These are phyloP conservation scores for Penicillium chermesinum DNA, from an alignment of 495 filamentous ascomycete species.

Conservation along the genomic window DNA sequence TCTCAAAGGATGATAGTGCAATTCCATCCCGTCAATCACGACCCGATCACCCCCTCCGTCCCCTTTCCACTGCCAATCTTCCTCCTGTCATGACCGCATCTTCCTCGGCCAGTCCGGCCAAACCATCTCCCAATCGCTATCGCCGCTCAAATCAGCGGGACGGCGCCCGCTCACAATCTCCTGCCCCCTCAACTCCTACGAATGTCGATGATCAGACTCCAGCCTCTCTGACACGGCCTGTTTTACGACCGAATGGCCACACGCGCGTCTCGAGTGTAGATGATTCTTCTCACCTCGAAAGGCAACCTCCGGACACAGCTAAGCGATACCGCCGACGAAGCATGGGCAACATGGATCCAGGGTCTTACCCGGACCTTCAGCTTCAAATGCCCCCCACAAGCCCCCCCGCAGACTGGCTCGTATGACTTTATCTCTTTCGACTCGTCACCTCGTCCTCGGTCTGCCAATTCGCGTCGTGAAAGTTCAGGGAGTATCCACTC, in stretches of 20 bases:
- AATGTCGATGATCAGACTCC: conserved; percentile 22
- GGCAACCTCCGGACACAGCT: conserved; percentile 52
- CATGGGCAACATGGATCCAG: conserved; percentile 71
- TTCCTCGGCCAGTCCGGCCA: conserved; percentile 42
- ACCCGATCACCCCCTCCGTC: conserved; percentile 40
- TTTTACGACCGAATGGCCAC: conserved; percentile 23
- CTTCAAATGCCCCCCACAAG: conserved; percentile 27
- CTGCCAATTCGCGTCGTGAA: conserved; percentile 54
- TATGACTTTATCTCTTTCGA: conserved; percentile 36
- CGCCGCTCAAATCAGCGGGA: conserved; percentile 51
- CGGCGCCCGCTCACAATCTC: conserved; percentile 37
- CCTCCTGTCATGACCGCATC: conserved; percentile 42
- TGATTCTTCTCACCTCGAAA: conserved; percentile 43
- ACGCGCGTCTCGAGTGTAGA: conserved; percentile 49
- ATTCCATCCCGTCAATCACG: conserved; percentile 38
- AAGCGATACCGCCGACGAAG: conserved; percentile 79
- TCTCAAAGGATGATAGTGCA: conserved; percentile 46
- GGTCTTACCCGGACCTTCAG: conserved; percentile 36
- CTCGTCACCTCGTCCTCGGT: conserved; percentile 37
- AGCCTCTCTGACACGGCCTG: conserved; percentile 1
- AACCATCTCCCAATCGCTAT: conserved; percentile 65
- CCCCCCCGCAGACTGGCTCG: conserved; percentile 20
- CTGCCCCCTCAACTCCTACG: conserved; percentile 31
- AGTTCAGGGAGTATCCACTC: conserved; percentile 53
- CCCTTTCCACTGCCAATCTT: conserved; percentile 48